A percentile compares a stretch with the other conserved stretches of the same genome.
Evolutionary conservation across 2,329 filamentous ascomycete species (phyloP).

Genomic region (Aspergillus latus): DNA sequence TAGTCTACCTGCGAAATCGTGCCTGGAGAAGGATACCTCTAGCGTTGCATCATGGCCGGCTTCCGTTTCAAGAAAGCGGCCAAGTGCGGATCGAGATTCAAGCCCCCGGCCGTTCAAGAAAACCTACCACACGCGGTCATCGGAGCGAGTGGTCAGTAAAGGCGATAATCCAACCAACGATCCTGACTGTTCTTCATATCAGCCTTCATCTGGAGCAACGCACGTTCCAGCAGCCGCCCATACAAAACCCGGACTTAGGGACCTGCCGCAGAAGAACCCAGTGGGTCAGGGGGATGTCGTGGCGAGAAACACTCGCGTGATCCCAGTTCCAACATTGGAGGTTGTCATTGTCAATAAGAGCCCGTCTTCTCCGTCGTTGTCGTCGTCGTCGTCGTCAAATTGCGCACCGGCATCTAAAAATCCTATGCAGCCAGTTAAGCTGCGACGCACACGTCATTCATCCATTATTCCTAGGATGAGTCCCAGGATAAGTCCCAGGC

Average conservation of each 20-base stretch:
- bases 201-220: conserved; percentile 12
- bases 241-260: conserved; percentile 21
- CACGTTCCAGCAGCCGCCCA: conserved; percentile 22
- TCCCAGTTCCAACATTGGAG: conserved; percentile 21
- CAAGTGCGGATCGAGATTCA: conserved; percentile 14
- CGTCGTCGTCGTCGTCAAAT: no score
- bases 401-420: conserved; percentile 6
- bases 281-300: conserved; percentile 1
- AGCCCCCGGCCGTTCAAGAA: conserved; percentile 27
- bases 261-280: conserved; percentile 18
- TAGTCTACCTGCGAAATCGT: conserved; percentile 24
- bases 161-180: conserved; percentile 7
- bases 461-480: neutral
- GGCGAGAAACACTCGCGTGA: neutral
- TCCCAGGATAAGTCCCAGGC: neutral
- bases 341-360: conserved; percentile 34
- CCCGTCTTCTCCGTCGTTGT: neutral
- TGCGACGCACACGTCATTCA: conserved; percentile 12
- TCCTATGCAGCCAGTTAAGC: conserved; percentile 10
- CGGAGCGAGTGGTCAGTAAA: conserved; percentile 16
- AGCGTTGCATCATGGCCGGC: conserved; percentile 34
- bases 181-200: neutral
- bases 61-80: conserved; percentile 26
- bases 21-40: conserved; percentile 22
- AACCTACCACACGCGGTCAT: conserved; percentile 18